These are phyloP conservation scores for Musa schizocarpa DNA, from an alignment of 176 grass and related monocot species.

Conservation along the genomic window DNA sequence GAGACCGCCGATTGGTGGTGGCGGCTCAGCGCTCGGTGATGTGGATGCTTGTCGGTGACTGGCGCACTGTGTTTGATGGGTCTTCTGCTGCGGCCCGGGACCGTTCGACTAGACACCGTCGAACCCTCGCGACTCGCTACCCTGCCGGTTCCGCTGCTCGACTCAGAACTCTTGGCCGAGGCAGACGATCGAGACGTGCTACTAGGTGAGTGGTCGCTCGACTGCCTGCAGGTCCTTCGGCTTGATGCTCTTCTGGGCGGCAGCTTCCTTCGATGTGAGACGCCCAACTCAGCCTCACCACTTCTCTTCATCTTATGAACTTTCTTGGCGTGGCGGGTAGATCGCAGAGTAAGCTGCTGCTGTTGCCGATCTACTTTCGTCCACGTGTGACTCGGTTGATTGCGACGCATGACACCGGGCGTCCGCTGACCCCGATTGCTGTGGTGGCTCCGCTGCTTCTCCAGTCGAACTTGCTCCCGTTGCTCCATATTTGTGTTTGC, in stretches of 20 bases:
- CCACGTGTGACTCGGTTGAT: not conserved
- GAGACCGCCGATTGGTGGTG: too few species aligned
- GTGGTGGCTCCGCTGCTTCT: not conserved
- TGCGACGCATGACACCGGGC: not conserved
- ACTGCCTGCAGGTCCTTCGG: not conserved
- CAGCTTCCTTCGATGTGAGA: too few species aligned
- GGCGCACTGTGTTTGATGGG: too few species aligned
- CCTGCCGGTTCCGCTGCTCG: too few species aligned
- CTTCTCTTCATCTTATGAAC: not conserved
- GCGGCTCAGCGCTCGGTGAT: not conserved
- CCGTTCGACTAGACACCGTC: too few species aligned
- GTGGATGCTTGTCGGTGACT: not conserved
- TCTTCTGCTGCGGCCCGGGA: too few species aligned
- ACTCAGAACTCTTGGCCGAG: not conserved
- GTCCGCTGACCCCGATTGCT: not conserved
- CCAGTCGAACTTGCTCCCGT: not conserved
- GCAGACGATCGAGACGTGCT: not conserved
- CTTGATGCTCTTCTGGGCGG: not conserved
- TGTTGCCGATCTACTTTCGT: too few species aligned
- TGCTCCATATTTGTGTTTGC: not conserved
- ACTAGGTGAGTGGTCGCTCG: not conserved
- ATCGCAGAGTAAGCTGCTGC: not conserved
- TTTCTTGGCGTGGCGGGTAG: not conserved
- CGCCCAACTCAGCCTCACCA: not conserved
- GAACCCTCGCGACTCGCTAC: too few species aligned